Conservation (phyloP, 2,329 filamentous ascomycete genomes). For the Beauveria pseudobassiana region DNA sequence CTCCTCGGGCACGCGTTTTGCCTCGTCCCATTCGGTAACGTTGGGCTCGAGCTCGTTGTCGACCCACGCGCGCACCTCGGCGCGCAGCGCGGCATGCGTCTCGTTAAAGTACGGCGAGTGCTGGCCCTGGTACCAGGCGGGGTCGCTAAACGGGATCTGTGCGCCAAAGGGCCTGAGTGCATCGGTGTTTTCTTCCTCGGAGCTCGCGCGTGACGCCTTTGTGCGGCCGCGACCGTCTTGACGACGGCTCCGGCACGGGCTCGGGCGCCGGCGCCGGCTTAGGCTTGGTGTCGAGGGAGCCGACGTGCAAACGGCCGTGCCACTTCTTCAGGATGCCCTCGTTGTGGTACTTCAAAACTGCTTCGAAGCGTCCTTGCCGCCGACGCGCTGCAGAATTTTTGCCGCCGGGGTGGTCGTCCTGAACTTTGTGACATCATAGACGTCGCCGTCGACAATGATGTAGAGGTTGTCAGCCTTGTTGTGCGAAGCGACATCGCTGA, state of each 20-base stretch:
- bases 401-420: slow-evolving; percentile 74
- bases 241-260: slow-evolving; percentile 34
- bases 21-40: slow-evolving; percentile 95
- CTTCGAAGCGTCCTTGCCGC: slow-evolving; percentile 59
- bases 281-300: slow-evolving; percentile 83
- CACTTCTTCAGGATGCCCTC: slow-evolving; percentile 86
- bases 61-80: slow-evolving; percentile 88
- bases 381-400: slow-evolving; percentile 58
- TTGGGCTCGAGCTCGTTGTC: slow-evolving; percentile 83
- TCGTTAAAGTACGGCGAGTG: slow-evolving; percentile 97
- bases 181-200: slow-evolving; percentile 50
- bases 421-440: slow-evolving; percentile 91
- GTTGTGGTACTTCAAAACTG: slow-evolving; percentile 73
- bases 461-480: slow-evolving; percentile 81
- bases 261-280: slow-evolving; percentile 50
- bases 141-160: slow-evolving; percentile 85
- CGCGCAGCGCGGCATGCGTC: slow-evolving; percentile 81
- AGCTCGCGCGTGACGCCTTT: slow-evolving; percentile 20
- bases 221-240: slow-evolving; percentile 25
- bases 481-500: slow-evolving; percentile 81
- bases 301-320: slow-evolving; percentile 65
- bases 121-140: slow-evolving; percentile 91
- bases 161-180: slow-evolving; percentile 78
- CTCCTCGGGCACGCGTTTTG: slow-evolving; percentile 75
- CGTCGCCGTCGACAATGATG: slow-evolving; percentile 89